Conservation (phyloP, 768 basidiomycete species). For the Suillus weaverae region DNA sequence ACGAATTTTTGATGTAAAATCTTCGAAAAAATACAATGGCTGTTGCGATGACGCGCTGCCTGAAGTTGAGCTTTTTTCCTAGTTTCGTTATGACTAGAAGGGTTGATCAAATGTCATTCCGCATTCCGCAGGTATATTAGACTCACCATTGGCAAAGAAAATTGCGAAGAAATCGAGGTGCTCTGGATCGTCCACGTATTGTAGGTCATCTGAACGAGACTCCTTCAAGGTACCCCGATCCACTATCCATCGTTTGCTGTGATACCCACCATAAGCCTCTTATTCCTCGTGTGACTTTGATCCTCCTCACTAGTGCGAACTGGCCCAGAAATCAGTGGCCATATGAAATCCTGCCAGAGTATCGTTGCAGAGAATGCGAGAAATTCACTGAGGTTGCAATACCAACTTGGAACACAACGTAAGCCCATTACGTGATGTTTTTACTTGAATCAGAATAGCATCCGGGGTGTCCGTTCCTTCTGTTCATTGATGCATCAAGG, state of each 20-base stretch:
- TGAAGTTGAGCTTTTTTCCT: conserved; percentile 76
- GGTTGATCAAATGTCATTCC: not conserved
- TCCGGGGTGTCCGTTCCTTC: too few species aligned
- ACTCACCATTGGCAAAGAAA: conserved; percentile 82
- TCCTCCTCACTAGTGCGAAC: conserved; percentile 76
- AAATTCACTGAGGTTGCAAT: too few species aligned
- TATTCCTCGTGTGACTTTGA: conserved; percentile 7
- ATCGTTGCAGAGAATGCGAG: too few species aligned
- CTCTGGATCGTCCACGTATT: conserved; percentile 78
- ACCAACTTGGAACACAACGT: too few species aligned
- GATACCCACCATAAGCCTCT: conserved; percentile 19
- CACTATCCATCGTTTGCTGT: conserved; percentile 89
- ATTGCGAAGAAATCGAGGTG: conserved; percentile 79
- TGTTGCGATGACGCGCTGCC: conserved; percentile 91
- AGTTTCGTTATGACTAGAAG: conserved; percentile 78
- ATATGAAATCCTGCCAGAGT: conserved; percentile 38
- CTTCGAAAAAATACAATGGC: conserved; percentile 93
- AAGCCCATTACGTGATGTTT: too few species aligned
- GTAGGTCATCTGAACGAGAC: conserved; percentile 76
- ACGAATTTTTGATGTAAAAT: conserved; percentile 96
- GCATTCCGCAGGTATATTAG: too few species aligned
- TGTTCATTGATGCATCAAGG: too few species aligned
- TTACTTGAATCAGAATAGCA: too few species aligned
- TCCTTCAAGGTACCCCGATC: conserved; percentile 73
- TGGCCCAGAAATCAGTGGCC: conserved; percentile 92